Percentiles rank a stretch among this genome's conserved stretches.
Conservation (phyloP, 441 rosid species). For the Pelargonium cotyledonis region DNA sequence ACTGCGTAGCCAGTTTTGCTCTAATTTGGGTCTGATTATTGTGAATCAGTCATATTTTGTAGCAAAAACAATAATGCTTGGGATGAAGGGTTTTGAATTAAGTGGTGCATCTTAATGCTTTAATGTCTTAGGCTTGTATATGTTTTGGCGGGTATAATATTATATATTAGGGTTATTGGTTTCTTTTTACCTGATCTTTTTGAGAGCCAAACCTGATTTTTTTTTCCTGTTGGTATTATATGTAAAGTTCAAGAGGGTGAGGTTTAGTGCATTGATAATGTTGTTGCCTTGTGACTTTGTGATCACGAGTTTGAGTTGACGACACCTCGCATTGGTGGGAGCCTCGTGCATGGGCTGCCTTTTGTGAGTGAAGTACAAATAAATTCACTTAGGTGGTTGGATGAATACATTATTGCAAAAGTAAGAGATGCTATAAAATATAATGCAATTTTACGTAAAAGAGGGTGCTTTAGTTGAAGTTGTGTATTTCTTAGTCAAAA, state of each 20-base stretch:
- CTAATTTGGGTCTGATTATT: constrained; percentile 12
- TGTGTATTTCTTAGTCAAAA: too few species aligned
- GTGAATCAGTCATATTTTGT: constrained; percentile 55
- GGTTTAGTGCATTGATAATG: too few species aligned
- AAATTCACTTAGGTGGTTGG: background rate
- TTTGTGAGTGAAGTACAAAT: background rate
- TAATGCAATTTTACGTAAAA: too few species aligned
- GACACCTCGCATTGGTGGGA: too few species aligned
- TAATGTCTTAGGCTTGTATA: background rate
- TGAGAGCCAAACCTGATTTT: background rate
- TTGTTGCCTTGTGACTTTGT: too few species aligned
- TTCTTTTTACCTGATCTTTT: too few species aligned
- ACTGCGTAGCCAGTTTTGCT: background rate
- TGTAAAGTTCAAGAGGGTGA: background rate
- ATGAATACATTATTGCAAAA: background rate
- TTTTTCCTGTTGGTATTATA: background rate
- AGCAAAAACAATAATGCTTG: constrained; percentile 83
- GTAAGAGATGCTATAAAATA: too few species aligned
- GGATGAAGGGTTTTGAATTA: constrained; percentile 63
- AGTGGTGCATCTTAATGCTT: constrained; percentile 51
- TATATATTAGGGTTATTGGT: too few species aligned
- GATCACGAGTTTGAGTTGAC: too few species aligned
- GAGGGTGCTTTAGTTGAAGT: too few species aligned
- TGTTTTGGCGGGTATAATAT: too few species aligned
- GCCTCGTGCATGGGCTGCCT: too few species aligned